Evolutionary conservation across 2,329 filamentous ascomycete species (phyloP).

Genomic region (Talaromyces sp.): DNA sequence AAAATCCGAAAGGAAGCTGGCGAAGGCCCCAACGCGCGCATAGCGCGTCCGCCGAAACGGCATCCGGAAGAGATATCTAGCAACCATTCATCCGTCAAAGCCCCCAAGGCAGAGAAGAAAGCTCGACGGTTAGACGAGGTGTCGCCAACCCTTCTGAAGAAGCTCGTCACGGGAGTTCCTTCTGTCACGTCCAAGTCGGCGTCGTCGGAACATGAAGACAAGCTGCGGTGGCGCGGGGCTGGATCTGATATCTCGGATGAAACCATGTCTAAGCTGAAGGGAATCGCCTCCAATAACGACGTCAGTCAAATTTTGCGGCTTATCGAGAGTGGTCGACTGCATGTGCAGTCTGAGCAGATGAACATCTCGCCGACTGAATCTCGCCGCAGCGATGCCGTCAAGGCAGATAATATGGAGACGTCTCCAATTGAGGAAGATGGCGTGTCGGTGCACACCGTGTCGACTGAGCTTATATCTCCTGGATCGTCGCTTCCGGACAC

Average conservation of each 20-base stretch:
- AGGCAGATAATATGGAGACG: conserved; percentile 17
- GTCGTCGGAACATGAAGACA: conserved; percentile 26
- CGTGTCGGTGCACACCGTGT: conserved; percentile 7
- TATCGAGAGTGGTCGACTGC: conserved; percentile 29
- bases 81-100: conserved; percentile 21
- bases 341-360: conserved; percentile 28
- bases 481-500: conserved; percentile 5
- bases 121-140: conserved; percentile 25
- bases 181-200: conserved; percentile 29
- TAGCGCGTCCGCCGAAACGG: conserved; percentile 28
- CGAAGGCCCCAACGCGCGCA: conserved; percentile 23
- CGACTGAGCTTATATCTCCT: conserved; percentile 9
- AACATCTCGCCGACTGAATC: conserved; percentile 30
- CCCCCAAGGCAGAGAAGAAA: conserved; percentile 31
- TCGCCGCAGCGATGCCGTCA: conserved; percentile 17
- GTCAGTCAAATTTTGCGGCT: conserved; percentile 29
- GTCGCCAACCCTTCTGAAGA: conserved; percentile 25
- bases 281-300: conserved; percentile 31
- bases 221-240: conserved; percentile 29
- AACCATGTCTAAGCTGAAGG: conserved; percentile 32
- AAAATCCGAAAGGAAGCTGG: conserved; percentile 38
- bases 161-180: conserved; percentile 24
- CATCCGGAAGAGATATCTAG: conserved; percentile 30
- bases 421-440: conserved; percentile 18
- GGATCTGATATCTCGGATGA: conserved; percentile 32